Evolutionary conservation across 192 early-diverging fungal genomes (phyloP).

Genomic region (Podila verticillata): DNA sequence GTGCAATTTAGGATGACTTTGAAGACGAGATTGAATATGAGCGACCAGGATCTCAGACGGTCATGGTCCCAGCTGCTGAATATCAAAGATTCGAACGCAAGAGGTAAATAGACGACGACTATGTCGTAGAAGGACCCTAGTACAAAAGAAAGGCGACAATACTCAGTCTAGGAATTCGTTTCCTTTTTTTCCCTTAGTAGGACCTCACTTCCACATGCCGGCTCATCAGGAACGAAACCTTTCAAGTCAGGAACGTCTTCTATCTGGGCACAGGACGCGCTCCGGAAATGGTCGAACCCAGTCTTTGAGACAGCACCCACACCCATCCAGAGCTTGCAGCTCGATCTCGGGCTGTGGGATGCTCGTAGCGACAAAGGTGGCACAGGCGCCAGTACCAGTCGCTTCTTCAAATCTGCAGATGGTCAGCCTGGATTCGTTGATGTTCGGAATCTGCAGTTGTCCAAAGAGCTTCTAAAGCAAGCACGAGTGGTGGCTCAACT

Average conservation of each 20-base stretch:
- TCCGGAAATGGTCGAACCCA: conserved; percentile 51
- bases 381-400: conserved; percentile 9
- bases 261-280: conserved; percentile 53
- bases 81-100: background rate
- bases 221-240: background rate
- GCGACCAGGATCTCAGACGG: background rate
- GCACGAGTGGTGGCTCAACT: conserved; percentile 69
- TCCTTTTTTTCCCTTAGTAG: conserved; percentile 3
- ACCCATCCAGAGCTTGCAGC: conserved; percentile 26
- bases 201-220: conserved; percentile 17
- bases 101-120: background rate
- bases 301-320: conserved; percentile 38
- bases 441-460: conserved; percentile 41
- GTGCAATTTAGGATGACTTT: conserved; percentile 17
- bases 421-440: background rate
- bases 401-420: conserved; percentile 27
- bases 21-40: background rate
- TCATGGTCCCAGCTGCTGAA: background rate
- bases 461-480: conserved; percentile 51
- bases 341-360: background rate
- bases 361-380: background rate
- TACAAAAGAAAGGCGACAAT: no score
- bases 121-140: no score
- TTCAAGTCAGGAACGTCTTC: conserved; percentile 13
- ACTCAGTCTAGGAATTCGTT: no score